Percentiles rank a stretch among this genome's conserved stretches.
Evolutionary conservation across 805 yeast genomes (phyloP).

Genomic region (Candida methanosorbosa): DNA sequence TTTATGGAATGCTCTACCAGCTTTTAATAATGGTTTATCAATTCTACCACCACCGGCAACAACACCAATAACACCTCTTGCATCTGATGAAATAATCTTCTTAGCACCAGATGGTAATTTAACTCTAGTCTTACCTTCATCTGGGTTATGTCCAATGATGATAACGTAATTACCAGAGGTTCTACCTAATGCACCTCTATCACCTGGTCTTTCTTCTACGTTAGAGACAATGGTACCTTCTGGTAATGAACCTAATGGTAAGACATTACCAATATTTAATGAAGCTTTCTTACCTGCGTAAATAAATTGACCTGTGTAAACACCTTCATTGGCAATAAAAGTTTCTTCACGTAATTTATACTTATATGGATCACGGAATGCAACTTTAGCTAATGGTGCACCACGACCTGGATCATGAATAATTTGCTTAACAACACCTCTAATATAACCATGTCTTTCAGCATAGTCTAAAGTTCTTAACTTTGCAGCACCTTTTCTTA

Average conservation of each 20-base stretch:
- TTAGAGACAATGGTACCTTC: slow-evolving; percentile 99
- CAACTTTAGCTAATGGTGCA: slow-evolving; percentile 99
- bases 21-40: slow-evolving; percentile 99
- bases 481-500: slow-evolving; percentile 99
- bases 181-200: slow-evolving; percentile 99
- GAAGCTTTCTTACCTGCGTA: slow-evolving; percentile 99
- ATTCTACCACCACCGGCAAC: slow-evolving; percentile 99
- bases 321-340: slow-evolving; percentile 99
- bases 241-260: slow-evolving; percentile 95
- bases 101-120: slow-evolving; percentile 99
- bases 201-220: slow-evolving; percentile 98
- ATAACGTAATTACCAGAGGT: slow-evolving; percentile 99
- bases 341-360: slow-evolving; percentile 97
- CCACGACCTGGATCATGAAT: slow-evolving; percentile 99
- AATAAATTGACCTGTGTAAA: slow-evolving; percentile 98
- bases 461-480: slow-evolving; percentile 98
- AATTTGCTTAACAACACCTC: slow-evolving; percentile 98
- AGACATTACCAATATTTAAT: slow-evolving; percentile 92
- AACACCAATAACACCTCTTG: slow-evolving; percentile 99
- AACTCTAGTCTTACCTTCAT: slow-evolving; percentile 98
- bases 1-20: slow-evolving; percentile 99
- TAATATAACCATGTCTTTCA: slow-evolving; percentile 99
- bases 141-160: slow-evolving; percentile 98
- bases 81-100: slow-evolving; percentile 90
- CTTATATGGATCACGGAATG: slow-evolving; percentile 99